Base-by-base conservation (phyloP, 441 rosid genomes). In the Gossypium davidsonii region DNA sequence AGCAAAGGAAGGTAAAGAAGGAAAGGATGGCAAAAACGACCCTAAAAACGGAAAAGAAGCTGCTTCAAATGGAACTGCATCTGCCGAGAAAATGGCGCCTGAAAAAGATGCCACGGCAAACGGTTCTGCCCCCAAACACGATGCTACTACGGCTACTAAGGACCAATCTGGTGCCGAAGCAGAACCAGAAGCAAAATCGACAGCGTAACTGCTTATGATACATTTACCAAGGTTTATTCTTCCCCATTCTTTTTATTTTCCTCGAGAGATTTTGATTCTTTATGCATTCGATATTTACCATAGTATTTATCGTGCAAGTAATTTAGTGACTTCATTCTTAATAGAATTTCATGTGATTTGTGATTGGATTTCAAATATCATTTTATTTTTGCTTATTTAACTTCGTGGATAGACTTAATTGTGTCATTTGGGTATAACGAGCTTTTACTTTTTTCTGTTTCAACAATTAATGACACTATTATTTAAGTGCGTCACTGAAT, bases 101-200 rank as follows among this genome's bases (percentile, higher is more conserved):
- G 64, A 75, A 3, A 74, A 74, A 72, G 89, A 76, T 37, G 74
- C 79, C 55, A 17, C 79, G 2, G 15, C 79, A 5, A 74, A 76
- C 2, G 85, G 83, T 46, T 62, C 85, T 9, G 49, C 85, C 0
- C 62, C 82, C 6, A 70, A 81, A 52, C 65, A 82, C 72, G 84
- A 76, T 25, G 81, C 56, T 31, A 53, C 84, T 26, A 53, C 83
- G 2, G 78, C 73, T 5, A 64, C 74, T 21, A 71, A 28, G 6
- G 83, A 70, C 14, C 80, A 80, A 76, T 59, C 78, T 4, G 20
- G 25, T 20, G 20, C 58, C 23, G 20, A 53, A n/a, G 0, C 74
- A 6, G 87, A 80, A 79, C 59, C 82, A 0, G 84, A 79, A 25
- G 37, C 86, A 37, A 77, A 79, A 46, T 59, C 84, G 44, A n/a